Conservation (phyloP, 768 basidiomycete species). For the Rhizopogon rudus region DNA sequence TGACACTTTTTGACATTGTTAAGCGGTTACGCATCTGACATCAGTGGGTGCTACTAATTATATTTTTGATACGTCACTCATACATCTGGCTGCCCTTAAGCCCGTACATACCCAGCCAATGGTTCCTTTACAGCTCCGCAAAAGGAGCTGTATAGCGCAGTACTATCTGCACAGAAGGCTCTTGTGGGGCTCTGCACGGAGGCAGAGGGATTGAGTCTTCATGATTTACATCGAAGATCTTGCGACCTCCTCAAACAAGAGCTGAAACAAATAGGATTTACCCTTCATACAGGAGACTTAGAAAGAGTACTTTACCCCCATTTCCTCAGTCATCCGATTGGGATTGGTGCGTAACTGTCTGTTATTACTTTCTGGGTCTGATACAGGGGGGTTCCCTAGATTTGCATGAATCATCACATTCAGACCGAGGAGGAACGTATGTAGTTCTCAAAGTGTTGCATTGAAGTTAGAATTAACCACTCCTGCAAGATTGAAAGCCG, state of each 20-base stretch:
- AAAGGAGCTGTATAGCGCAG: conserved; percentile 77
- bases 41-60: conserved; percentile 50
- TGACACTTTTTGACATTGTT: conserved; percentile 3
- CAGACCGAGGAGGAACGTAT: conserved; percentile 51
- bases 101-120: conserved; percentile 83
- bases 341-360: conserved; percentile 56
- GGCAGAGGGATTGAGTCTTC: conserved; percentile 49
- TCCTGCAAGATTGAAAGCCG: conserved; percentile 55
- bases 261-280: conserved; percentile 58
- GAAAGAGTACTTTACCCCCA: conserved; percentile 84
- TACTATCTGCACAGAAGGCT: conserved; percentile 67
- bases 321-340: conserved; percentile 87
- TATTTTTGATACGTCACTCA: conserved; percentile 4
- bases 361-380: neutral
- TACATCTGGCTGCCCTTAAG: conserved; percentile 29
- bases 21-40: conserved; percentile 92
- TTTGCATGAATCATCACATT: conserved; percentile 77
- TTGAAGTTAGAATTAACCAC: conserved; percentile 2
- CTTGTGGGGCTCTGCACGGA: conserved; percentile 61
- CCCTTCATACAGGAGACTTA: conserved; percentile 46
- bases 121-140: conserved; percentile 80
- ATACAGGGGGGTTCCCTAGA: conserved; percentile 41
- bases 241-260: conserved; percentile 64
- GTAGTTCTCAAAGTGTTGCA: conserved; percentile 16
- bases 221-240: conserved; percentile 74